Evolutionary conservation across 257 asterid genomes (phyloP).

Genomic region (Ilex asprella): DNA sequence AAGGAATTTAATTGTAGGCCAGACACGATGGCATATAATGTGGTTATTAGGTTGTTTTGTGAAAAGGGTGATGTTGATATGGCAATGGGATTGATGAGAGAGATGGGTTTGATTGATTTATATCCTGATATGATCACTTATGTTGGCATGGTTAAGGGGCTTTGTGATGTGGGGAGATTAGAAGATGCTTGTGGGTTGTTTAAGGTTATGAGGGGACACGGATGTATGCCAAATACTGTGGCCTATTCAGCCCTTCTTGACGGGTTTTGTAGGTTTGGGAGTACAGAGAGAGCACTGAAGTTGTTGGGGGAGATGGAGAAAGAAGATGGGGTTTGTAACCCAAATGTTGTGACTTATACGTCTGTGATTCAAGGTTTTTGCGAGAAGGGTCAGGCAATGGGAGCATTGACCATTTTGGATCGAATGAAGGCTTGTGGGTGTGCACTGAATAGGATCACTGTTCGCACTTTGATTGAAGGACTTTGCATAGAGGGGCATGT

Average conservation of each 20-base stretch:
- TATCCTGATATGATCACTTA: constrained; percentile 68
- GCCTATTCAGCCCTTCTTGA: constrained; percentile 58
- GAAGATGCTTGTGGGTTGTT: constrained; percentile 55
- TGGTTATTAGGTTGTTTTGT: constrained; percentile 57
- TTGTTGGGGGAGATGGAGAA: constrained; percentile 62
- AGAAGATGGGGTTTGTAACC: constrained; percentile 37
- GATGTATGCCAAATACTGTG: constrained; percentile 58
- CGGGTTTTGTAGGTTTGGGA: constrained; percentile 61
- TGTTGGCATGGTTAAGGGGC: constrained; percentile 47
- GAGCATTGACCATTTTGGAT: constrained; percentile 49
- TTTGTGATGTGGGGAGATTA: constrained; percentile 58
- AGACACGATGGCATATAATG: constrained; percentile 60
- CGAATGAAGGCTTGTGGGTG: constrained; percentile 43
- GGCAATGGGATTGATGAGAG: constrained; percentile 56
- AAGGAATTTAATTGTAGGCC: constrained; percentile 66
- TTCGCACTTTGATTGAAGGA: constrained; percentile 50
- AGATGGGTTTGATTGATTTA: constrained; percentile 66
- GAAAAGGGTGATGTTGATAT: constrained; percentile 46
- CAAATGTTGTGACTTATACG: constrained; percentile 71
- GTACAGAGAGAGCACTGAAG: constrained; percentile 52
- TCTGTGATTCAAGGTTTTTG: constrained; percentile 55
- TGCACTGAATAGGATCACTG: constrained; percentile 52
- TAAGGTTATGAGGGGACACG: constrained; percentile 53
- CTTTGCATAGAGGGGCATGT: constrained; percentile 54
- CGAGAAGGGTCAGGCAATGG: constrained; percentile 42